phyloP scores from a whole-genome alignment of 495 filamentous ascomycete species.

The Penicillium macrosclerotiorum region DNA sequence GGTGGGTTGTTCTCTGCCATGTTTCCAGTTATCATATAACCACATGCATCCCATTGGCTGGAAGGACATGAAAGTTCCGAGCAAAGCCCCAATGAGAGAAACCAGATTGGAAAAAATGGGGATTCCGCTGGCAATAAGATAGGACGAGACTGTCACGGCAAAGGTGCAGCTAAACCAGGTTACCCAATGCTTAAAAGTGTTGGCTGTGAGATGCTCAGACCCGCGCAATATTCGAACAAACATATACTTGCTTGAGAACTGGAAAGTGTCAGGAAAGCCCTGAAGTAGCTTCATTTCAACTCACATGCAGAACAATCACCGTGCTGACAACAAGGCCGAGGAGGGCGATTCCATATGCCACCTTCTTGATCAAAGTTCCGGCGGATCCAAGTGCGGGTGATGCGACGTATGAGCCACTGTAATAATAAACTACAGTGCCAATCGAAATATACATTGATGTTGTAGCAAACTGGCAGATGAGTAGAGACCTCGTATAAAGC shows the following conservation, averaged over 20 bases:
- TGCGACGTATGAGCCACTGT: constrained; percentile 56
- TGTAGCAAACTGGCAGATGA: constrained; percentile 6
- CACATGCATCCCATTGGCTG: constrained; percentile 33
- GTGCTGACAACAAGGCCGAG: constrained; percentile 43
- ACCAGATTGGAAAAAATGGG: constrained; percentile 47
- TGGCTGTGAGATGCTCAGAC: constrained; percentile 27
- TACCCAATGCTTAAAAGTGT: constrained; percentile 31
- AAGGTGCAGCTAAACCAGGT: constrained; percentile 34
- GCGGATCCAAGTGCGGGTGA: constrained; percentile 65
- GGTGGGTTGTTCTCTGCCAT: background rate
- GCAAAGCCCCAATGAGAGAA: constrained; percentile 53
- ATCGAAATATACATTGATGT: constrained; percentile 57
- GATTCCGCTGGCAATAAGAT: constrained; percentile 33
- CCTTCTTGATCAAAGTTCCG: constrained; percentile 52
- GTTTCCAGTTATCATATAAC: constrained; percentile 39
- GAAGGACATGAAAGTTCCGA: constrained; percentile 30
- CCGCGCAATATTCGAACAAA: constrained; percentile 37
- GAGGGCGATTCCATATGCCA: constrained; percentile 66
- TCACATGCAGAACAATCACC: too few species aligned
- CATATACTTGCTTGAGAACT: constrained; percentile 31
- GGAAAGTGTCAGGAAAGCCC: too few species aligned
- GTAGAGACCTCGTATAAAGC: constrained; percentile 56
- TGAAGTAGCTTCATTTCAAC: too few species aligned
- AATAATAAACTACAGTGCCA: constrained; percentile 62
- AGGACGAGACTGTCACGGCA: constrained; percentile 18